Evolutionary conservation across 1,284 basidiomycete genomes (phyloP).

Genomic region (Tilletia caries): DNA sequence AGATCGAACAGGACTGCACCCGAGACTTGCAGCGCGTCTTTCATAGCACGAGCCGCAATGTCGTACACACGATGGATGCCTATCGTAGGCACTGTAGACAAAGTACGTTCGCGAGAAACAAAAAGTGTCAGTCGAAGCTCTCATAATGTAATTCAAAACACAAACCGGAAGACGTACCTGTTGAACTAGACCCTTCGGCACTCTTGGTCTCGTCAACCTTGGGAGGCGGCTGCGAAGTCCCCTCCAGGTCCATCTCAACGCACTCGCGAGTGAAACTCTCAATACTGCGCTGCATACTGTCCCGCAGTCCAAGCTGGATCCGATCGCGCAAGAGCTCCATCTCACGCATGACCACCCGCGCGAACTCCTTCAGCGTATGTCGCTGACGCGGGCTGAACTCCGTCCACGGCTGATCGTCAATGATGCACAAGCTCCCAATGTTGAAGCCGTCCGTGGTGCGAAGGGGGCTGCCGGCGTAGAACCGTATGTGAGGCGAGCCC

Average conservation of each 20-base stretch:
- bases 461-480: slow-evolving; percentile 87
- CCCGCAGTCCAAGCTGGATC: slow-evolving; percentile 84
- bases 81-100: not conserved
- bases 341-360: slow-evolving; percentile 83
- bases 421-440: slow-evolving; percentile 79
- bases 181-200: not conserved
- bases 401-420: slow-evolving; percentile 76
- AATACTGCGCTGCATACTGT: slow-evolving; percentile 89
- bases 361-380: slow-evolving; percentile 90
- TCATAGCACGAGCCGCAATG: slow-evolving; percentile 79
- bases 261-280: slow-evolving; percentile 92
- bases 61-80: slow-evolving; percentile 67
- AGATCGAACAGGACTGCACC: slow-evolving; percentile 87
- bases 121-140: too few relatives aligned
- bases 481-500: slow-evolving; percentile 69
- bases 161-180: too few relatives aligned
- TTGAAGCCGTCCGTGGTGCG: slow-evolving; percentile 85
- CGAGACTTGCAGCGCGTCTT: slow-evolving; percentile 83
- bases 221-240: slow-evolving; percentile 12
- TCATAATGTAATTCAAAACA: too few relatives aligned
- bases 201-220: not conserved
- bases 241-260: slow-evolving; percentile 73
- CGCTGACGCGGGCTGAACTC: slow-evolving; percentile 85
- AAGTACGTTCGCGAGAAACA: too few relatives aligned
- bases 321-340: slow-evolving; percentile 92